Evolutionary conservation across 805 yeast genomes (phyloP), one percentile per base, ranked within the genome.

Genomic region (Teunomyces tritomae): DNA sequence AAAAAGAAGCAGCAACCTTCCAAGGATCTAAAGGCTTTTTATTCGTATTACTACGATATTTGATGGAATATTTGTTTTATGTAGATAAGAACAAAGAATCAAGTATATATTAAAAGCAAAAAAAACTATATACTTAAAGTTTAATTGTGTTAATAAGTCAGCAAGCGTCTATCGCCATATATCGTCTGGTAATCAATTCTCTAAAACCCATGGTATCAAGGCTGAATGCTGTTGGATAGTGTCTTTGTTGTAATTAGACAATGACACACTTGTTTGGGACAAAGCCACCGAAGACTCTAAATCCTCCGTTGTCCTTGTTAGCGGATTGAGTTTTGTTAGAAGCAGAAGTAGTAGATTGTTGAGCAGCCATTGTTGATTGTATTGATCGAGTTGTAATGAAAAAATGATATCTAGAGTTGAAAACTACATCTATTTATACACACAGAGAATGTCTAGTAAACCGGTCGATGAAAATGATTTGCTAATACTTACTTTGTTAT

Each of bases 241-340:
- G 16, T 9, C 7, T 7, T 7, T 6, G 3, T 6, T 37, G 17
- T 6, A 14, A 10, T 30, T 26, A 39, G n/a, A 30, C 42, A 39
- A 45, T 45, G 27, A 33, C 40, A 32, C 43, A 45, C 28, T n/a
- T n/a, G 17, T 17, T 27, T 13, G 42, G 35, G 16, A 45, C 24
- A 5, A 13, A 32, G 8, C 43, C 28, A 26, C 29, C 28, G n/a
- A 8, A 26, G 39, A 11, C 30, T 13, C 17, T 16, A 11, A 20
- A 6, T 24, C 43, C 43, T 16, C 43, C 33, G 20, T 39, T 30
- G 34, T 45, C 39, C 39, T 45, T 45, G 39, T 30, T 30, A 39
- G 47, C 47, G 24, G 47, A 20, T 45, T 45, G 39, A 29, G 36
- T 28, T 28, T 30, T 30, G 35, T 30, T 45, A 36, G 47, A 39